A percentile compares a stretch with the other conserved stretches of the same genome.
These are phyloP conservation scores for Sphagnum tenellum DNA, from an alignment of 225 moss, liverwort and hornwort genomes.

Conservation along the genomic window DNA sequence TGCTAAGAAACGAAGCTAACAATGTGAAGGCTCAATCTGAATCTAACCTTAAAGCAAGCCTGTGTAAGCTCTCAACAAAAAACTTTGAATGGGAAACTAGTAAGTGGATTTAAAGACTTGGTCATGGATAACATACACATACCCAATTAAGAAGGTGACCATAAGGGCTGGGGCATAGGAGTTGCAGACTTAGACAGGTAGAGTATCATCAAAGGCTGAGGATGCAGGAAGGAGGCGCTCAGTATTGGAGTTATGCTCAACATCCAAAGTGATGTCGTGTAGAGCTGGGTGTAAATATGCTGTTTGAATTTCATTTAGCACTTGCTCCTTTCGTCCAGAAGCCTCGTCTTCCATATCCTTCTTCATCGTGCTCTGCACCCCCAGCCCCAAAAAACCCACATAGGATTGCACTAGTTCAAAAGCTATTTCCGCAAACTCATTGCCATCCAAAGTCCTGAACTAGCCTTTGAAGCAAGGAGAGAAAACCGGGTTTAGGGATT, in stretches of 20 bases:
- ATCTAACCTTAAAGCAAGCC: no score
- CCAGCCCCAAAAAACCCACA: no score
- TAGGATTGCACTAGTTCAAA: no score
- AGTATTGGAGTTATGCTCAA: slow-evolving; percentile 37
- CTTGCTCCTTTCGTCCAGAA: slow-evolving; percentile 31
- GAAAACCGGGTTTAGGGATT: background rate
- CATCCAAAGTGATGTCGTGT: slow-evolving; percentile 35
- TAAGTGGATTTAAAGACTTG: no score
- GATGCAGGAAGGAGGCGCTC: slow-evolving; percentile 42
- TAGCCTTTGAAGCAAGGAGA: background rate
- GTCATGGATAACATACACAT: no score
- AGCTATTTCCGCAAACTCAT: no score
- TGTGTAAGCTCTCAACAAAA: no score
- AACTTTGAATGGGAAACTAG: no score
- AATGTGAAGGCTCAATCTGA: no score
- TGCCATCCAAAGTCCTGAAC: background rate
- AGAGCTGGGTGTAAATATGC: slow-evolving; percentile 76
- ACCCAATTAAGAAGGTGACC: no score
- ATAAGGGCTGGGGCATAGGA: no score
- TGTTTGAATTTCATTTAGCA: slow-evolving; percentile 25
- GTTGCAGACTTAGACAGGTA: slow-evolving; percentile 11
- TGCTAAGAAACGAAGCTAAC: no score
- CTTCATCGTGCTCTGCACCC: slow-evolving; percentile 46
- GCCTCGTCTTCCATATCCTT: slow-evolving; percentile 61
- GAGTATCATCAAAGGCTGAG: slow-evolving; percentile 12